These are phyloP conservation scores for Sarocladiaceae sp. DNA, from an alignment of 2,329 filamentous ascomycete species.

Conservation along the genomic window DNA sequence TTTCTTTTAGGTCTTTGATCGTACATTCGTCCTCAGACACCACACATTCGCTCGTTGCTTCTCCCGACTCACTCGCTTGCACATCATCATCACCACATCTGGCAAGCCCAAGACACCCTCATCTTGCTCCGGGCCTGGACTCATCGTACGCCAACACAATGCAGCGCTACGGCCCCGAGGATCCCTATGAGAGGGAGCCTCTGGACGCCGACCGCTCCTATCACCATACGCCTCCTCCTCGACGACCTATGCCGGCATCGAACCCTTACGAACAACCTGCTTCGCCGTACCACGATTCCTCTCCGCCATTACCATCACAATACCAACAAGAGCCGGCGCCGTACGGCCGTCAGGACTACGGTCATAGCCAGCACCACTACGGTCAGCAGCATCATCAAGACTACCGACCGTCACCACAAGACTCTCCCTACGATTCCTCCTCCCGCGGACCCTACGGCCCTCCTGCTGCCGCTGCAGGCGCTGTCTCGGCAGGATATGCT, in stretches of 20 bases:
- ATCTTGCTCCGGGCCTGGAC: not conserved
- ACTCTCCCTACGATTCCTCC: constrained; percentile 3
- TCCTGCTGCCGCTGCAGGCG: not conserved
- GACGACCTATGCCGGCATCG: constrained; percentile 18
- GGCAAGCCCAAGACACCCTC: not conserved
- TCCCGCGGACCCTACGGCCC: constrained; percentile 5
- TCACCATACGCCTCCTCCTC: constrained; percentile 10
- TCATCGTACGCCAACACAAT: constrained; percentile 18
- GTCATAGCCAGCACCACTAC: not conserved
- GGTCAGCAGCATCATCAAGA: not conserved
- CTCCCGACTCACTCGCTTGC: not conserved
- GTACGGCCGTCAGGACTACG: not conserved
- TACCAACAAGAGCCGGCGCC: constrained; percentile 17
- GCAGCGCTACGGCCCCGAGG: constrained; percentile 25
- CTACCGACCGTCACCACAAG: not conserved
- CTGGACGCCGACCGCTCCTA: constrained; percentile 21
- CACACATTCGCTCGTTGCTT: not conserved
- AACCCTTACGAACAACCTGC: constrained; percentile 15
- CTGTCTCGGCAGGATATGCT: not conserved
- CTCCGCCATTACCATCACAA: constrained; percentile 14
- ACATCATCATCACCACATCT: not conserved
- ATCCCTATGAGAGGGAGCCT: constrained; percentile 31
- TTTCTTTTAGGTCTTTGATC: too few relatives aligned
- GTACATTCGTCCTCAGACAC: too few relatives aligned
- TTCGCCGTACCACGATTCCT: constrained; percentile 12